phyloP scores from a whole-genome alignment of 1,284 basidiomycete genomes.

The Heterobasidion annosum region DNA sequence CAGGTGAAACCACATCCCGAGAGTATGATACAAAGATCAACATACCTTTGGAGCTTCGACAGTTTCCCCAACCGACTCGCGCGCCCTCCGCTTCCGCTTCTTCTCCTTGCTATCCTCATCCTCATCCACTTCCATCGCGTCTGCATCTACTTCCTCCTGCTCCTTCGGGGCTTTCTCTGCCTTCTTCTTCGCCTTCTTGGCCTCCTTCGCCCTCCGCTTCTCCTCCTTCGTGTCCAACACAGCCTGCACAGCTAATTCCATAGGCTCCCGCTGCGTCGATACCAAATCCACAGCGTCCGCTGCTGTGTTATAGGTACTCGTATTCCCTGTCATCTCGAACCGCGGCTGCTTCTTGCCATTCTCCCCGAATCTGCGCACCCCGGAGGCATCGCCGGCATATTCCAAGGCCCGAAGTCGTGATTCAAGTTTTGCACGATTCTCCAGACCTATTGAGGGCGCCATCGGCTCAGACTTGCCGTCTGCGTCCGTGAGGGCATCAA shows the following conservation, averaged over 20 bases:
- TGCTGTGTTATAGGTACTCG: slow-evolving; percentile 75
- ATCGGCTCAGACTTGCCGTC: slow-evolving; percentile 82
- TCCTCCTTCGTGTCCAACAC: slow-evolving; percentile 74
- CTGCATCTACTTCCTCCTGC: slow-evolving; percentile 26
- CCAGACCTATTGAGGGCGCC: slow-evolving; percentile 83
- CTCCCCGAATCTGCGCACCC: slow-evolving; percentile 55
- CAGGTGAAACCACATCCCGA: neutral
- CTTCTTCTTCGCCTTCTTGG: slow-evolving; percentile 58
- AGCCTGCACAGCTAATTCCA: slow-evolving; percentile 54
- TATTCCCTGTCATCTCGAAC: slow-evolving; percentile 73
- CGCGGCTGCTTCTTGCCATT: slow-evolving; percentile 62
- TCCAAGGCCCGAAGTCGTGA: slow-evolving; percentile 88
- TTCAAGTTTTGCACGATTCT: slow-evolving; percentile 93
- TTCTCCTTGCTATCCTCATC: slow-evolving; percentile 52
- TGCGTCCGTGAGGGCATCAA: slow-evolving; percentile 90
- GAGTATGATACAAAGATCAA: slow-evolving; percentile 22
- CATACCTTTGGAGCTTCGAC: slow-evolving; percentile 23
- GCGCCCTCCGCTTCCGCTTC: slow-evolving; percentile 66
- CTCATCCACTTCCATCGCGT: slow-evolving; percentile 29
- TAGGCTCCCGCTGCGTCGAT: slow-evolving; percentile 74
- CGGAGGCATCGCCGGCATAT: slow-evolving; percentile 64
- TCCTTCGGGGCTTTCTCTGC: slow-evolving; percentile 46
- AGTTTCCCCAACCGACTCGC: slow-evolving; percentile 27
- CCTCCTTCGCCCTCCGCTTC: slow-evolving; percentile 72
- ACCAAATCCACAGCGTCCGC: slow-evolving; percentile 75